These are phyloP conservation scores for Tylopilus intermedius DNA, from an alignment of 768 basidiomycete genomes.

Conservation along the genomic window DNA sequence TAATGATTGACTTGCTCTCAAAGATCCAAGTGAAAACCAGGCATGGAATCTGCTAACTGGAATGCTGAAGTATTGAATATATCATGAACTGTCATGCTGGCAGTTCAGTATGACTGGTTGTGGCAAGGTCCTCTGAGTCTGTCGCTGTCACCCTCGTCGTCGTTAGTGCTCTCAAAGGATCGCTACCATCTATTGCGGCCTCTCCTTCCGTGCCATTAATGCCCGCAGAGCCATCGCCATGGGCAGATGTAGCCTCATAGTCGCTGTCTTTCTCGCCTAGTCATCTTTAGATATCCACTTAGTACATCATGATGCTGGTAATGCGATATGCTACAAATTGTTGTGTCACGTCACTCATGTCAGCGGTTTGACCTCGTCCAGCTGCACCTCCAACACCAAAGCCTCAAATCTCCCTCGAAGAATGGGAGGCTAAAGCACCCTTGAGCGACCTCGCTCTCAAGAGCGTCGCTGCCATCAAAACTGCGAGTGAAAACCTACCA, in stretches of 20 bases:
- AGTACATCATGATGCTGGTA: conserved; percentile 1
- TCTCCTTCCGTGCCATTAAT: conserved; percentile 16
- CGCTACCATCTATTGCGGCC: conserved; percentile 7
- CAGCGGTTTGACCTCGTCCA: conserved; percentile 24
- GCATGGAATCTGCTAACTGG: too few species aligned
- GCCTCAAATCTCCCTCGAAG: conserved; percentile 64
- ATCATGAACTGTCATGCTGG: too few species aligned
- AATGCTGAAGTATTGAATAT: too few species aligned
- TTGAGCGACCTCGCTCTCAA: conserved; percentile 62
- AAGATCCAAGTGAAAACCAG: too few species aligned
- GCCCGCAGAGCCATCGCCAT: conserved; percentile 30
- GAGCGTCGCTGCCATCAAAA: conserved; percentile 61
- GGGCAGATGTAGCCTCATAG: conserved; percentile 21
- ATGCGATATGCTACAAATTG: conserved; percentile 6
- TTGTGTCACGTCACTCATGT: conserved; percentile 14
- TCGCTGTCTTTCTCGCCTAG: not conserved
- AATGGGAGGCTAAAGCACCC: conserved; percentile 86
- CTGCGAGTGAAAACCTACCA: conserved; percentile 53
- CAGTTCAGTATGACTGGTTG: too few species aligned
- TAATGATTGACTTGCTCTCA: too few species aligned
- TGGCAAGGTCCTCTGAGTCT: too few species aligned
- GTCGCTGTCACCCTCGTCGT: too few species aligned
- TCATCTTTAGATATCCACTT: not conserved
- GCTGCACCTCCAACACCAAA: conserved; percentile 31
- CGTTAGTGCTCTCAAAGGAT: conserved; percentile 1